Evolutionary conservation across 2,329 filamentous ascomycete species (phyloP).

Genomic region (Hymenoscyphus infarciens): DNA sequence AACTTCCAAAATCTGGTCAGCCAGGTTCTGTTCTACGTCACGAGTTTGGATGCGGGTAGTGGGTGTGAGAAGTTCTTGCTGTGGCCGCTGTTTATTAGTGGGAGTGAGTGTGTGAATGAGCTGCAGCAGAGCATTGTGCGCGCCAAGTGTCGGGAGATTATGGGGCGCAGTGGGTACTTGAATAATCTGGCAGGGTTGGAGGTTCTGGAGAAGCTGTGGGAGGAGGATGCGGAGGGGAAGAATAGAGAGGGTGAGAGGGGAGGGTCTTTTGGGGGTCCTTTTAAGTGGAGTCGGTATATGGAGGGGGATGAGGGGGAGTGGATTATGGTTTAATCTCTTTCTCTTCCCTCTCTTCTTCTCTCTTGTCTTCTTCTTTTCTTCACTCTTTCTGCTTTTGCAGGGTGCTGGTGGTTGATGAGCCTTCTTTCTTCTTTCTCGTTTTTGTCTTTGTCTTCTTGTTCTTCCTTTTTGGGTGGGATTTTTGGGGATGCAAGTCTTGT

Average conservation of each 20-base stretch:
- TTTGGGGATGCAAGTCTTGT: too few relatives aligned
- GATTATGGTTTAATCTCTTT: conserved; percentile 57
- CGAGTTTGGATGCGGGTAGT: conserved; percentile 67
- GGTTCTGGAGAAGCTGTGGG: conserved; percentile 82
- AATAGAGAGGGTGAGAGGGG: conserved; percentile 18
- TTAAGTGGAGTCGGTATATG: conserved; percentile 33
- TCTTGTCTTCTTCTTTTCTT: too few relatives aligned
- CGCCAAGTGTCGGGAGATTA: conserved; percentile 78
- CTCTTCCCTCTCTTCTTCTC: neutral
- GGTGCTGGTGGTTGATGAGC: too few relatives aligned
- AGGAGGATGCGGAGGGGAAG: conserved; percentile 38
- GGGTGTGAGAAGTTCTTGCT: conserved; percentile 82
- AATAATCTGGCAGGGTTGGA: conserved; percentile 87
- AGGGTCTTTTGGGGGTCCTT: conserved; percentile 25
- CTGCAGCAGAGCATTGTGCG: conserved; percentile 76
- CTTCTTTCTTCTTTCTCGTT: too few relatives aligned
- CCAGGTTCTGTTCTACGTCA: conserved; percentile 79
- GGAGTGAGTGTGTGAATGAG: conserved; percentile 82
- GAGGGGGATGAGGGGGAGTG: conserved; percentile 54
- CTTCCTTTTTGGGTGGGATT: too few relatives aligned
- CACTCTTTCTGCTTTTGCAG: too few relatives aligned
- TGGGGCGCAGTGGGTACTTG: conserved; percentile 84
- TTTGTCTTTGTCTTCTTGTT: too few relatives aligned
- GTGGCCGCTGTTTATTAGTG: conserved; percentile 89
- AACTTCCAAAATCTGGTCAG: conserved; percentile 82